A percentile compares a stretch with the other conserved stretches of the same genome.
phyloP scores from a whole-genome alignment of 768 basidiomycete genomes.

The Mycena venus region DNA sequence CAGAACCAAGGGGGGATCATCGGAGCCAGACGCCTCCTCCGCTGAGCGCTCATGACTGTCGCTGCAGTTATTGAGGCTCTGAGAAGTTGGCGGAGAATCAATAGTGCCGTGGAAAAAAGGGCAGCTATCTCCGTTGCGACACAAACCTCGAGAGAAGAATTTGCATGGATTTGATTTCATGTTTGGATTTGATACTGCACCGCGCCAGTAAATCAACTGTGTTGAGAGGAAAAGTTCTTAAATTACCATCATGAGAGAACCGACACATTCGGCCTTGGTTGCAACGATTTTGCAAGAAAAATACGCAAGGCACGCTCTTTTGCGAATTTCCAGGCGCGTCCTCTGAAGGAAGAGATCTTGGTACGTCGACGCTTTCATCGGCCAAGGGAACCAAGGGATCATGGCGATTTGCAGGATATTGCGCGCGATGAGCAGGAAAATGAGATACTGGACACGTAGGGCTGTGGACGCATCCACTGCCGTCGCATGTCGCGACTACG shows the following conservation, averaged over 20 bases:
- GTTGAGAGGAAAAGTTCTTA: background rate
- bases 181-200: background rate
- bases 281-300: conserved; percentile 17
- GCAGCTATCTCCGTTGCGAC: conserved; percentile 22
- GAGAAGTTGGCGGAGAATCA: background rate
- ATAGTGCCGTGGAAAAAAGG: conserved; percentile 6
- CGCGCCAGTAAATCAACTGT: background rate
- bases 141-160: conserved; percentile 22
- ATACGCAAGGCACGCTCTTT: conserved; percentile 7
- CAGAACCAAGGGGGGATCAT: background rate
- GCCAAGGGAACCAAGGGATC: background rate
- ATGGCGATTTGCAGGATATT: background rate
- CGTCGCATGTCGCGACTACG: conserved; percentile 11
- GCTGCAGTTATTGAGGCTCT: background rate
- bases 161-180: conserved; percentile 5
- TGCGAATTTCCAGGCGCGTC: background rate
- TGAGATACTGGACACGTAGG: conserved; percentile 16
- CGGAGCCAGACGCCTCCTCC: background rate
- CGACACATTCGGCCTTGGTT: conserved; percentile 22
- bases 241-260: conserved; percentile 28
- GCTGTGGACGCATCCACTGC: conserved; percentile 28
- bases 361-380: background rate
- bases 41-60: background rate
- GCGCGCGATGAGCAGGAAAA: background rate
- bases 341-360: background rate